Conservation (phyloP, 495 filamentous ascomycete genomes). For the Friedmanniomyces endolithicus region DNA sequence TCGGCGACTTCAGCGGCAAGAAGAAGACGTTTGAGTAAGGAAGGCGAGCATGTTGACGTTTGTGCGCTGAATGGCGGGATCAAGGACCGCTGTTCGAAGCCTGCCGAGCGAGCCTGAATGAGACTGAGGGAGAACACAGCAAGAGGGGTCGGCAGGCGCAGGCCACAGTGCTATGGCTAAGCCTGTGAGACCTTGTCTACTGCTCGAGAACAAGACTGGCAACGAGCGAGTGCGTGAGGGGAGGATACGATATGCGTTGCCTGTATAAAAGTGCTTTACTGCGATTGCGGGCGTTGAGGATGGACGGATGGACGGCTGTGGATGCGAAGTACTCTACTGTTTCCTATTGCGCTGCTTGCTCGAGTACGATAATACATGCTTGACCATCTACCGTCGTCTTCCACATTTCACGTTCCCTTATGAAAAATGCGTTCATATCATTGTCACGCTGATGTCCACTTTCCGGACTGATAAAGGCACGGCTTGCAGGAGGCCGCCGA, state of each 20-base stretch:
- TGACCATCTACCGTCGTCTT: background rate
- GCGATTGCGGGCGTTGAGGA: background rate
- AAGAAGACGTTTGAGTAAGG: constrained; percentile 71
- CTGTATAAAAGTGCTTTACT: background rate
- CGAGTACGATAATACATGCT: background rate
- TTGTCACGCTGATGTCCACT: background rate
- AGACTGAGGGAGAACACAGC: too few species aligned
- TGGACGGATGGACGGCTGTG: background rate
- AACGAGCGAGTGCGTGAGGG: background rate
- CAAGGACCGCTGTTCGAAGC: too few species aligned
- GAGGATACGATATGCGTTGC: background rate
- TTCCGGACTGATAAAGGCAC: background rate
- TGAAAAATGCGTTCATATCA: background rate
- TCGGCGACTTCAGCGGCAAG: constrained; percentile 80
- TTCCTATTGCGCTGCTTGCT: background rate
- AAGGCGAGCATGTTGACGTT: too few species aligned
- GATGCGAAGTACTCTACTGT: too few species aligned
- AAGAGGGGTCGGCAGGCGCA: too few species aligned
- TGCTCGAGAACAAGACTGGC: too few species aligned
- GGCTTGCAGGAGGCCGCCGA: background rate
- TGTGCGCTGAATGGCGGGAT: too few species aligned
- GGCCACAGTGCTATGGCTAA: too few species aligned
- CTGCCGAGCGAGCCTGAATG: too few species aligned
- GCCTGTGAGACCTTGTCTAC: too few species aligned
- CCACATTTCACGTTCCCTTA: background rate